Evolutionary conservation across 305 asterid genomes (phyloP).

Genomic region (Andrographis paniculata): DNA sequence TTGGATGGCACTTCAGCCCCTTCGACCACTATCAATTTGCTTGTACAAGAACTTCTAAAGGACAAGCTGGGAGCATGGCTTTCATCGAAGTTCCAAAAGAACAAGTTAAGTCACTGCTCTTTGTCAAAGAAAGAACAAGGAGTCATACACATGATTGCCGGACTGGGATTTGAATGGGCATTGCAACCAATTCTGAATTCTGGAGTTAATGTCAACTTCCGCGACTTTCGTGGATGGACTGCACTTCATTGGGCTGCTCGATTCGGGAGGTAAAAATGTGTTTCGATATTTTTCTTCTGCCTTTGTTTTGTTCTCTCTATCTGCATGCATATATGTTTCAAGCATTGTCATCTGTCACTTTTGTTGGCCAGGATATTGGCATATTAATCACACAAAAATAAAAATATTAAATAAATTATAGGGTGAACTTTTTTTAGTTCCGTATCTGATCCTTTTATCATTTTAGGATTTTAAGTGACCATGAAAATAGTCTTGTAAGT

Average conservation of each 20-base stretch:
- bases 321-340: neutral
- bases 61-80: slow-evolving; percentile 81
- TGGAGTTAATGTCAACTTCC: slow-evolving; percentile 76
- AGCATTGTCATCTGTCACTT: neutral
- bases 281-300: neutral
- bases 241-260: slow-evolving; percentile 99
- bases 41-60: slow-evolving; percentile 77
- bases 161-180: slow-evolving; percentile 97
- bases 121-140: slow-evolving; percentile 92
- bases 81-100: slow-evolving; percentile 42
- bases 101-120: slow-evolving; percentile 28
- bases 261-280: slow-evolving; percentile 64
- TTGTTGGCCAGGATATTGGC: neutral
- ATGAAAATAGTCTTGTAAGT: no score
- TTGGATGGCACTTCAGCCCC: slow-evolving; percentile 53
- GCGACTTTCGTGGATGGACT: slow-evolving; percentile 92
- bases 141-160: slow-evolving; percentile 80
- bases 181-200: slow-evolving; percentile 71
- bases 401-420: no score
- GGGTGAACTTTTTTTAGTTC: no score
- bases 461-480: no score
- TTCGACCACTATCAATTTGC: slow-evolving; percentile 60
- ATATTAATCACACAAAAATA: no score
- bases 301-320: neutral
- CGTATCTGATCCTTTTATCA: no score